A percentile compares a stretch with the other conserved stretches of the same genome.
Conservation (phyloP, 176 grass and related monocot genomes). For the Zea luxurians region DNA sequence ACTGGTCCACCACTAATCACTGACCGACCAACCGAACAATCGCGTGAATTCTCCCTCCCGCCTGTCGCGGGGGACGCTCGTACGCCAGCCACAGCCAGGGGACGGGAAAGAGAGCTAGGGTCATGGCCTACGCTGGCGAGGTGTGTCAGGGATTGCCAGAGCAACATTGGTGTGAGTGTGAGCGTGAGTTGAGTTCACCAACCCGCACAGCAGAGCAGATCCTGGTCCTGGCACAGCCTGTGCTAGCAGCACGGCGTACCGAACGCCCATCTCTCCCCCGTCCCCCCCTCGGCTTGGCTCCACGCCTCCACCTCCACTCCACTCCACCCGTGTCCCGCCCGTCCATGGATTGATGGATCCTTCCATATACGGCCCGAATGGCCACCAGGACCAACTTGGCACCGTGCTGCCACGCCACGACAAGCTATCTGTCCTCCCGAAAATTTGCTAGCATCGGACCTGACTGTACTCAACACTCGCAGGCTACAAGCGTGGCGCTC, state of each 20-base stretch:
- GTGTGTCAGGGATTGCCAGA: conserved; percentile 15
- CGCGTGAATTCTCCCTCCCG: neutral
- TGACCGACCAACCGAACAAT: neutral
- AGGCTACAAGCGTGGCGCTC: conserved; percentile 65
- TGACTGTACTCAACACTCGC: neutral
- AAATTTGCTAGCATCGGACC: neutral
- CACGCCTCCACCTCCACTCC: neutral
- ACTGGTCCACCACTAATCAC: neutral
- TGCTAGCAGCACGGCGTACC: neutral
- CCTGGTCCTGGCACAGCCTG: neutral
- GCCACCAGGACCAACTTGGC: neutral
- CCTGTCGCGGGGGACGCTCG: neutral
- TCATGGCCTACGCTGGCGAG: too few relatives aligned
- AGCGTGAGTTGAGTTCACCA: neutral
- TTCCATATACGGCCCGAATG: neutral
- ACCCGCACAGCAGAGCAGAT: neutral
- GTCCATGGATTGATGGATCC: neutral
- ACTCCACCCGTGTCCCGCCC: neutral
- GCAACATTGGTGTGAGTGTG: conserved; percentile 28
- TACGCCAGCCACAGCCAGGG: too few relatives aligned
- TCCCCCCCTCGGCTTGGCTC: too few relatives aligned
- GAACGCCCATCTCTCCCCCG: too few relatives aligned
- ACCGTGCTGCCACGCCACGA: neutral
- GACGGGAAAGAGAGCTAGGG: too few relatives aligned
- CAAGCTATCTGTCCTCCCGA: neutral